Conservation (phyloP, 306 rosid genomes). For the Vigna nakashimae region DNA sequence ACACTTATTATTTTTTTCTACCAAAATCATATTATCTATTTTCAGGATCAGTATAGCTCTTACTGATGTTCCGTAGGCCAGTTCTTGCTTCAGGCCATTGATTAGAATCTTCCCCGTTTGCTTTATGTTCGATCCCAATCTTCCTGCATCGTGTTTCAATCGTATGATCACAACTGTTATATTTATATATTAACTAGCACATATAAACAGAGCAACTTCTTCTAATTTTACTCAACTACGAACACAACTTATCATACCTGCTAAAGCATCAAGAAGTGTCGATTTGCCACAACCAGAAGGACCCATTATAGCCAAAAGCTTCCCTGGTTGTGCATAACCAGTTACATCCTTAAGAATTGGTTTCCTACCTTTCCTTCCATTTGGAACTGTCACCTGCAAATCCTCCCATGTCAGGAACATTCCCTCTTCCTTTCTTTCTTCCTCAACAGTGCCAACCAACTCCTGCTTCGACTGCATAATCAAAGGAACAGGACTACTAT, state of each 20-base stretch:
- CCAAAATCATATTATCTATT: background rate
- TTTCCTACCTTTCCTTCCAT: conserved; percentile 42
- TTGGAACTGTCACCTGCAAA: conserved; percentile 34
- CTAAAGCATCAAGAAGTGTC: background rate
- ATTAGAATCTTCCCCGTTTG: conserved; percentile 1
- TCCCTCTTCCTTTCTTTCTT: conserved; percentile 15
- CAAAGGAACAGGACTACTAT: background rate
- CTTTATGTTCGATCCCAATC: background rate
- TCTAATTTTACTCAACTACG: too few relatives aligned
- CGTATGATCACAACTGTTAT: background rate
- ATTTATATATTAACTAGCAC: too few relatives aligned
- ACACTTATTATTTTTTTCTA: background rate
- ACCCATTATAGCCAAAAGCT: background rate
- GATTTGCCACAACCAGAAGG: conserved; percentile 12
- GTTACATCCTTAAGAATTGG: conserved; percentile 57
- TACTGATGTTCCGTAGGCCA: background rate
- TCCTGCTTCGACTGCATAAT: background rate
- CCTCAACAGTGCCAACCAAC: background rate
- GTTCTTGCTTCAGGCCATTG: background rate
- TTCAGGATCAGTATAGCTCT: background rate
- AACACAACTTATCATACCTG: background rate
- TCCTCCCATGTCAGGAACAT: conserved; percentile 44
- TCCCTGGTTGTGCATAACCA: background rate
- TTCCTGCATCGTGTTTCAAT: background rate
- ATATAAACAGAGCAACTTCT: too few relatives aligned